Percentiles rank a stretch among this genome's conserved stretches.
Conservation (phyloP, 192 early-diverging fungal species). For the Umbelopsis sp. region DNA sequence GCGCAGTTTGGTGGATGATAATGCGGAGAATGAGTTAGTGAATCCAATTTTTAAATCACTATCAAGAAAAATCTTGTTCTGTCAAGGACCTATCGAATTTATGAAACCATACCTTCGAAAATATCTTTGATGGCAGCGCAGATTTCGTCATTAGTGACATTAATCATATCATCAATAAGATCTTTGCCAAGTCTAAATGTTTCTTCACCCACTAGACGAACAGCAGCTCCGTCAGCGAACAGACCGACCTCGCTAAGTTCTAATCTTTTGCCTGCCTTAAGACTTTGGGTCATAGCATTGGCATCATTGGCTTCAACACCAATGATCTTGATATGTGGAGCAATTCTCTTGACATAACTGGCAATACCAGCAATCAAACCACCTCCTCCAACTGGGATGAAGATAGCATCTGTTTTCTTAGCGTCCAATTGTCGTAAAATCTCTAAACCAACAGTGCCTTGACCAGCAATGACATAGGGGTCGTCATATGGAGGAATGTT, state of each 20-base stretch:
- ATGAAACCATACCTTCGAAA: slow-evolving; percentile 58
- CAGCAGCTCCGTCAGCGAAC: slow-evolving; percentile 98
- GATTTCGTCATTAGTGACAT: slow-evolving; percentile 94
- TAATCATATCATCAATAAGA: slow-evolving; percentile 89
- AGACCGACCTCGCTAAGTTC: slow-evolving; percentile 82
- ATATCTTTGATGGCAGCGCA: slow-evolving; percentile 92
- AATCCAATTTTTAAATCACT: background rate
- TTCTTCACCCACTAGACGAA: slow-evolving; percentile 88
- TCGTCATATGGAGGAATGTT: slow-evolving; percentile 99
- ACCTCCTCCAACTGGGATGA: slow-evolving; percentile 92
- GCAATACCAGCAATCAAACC: slow-evolving; percentile 93
- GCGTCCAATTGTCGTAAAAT: slow-evolving; percentile 67
- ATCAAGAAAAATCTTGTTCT: too few relatives aligned
- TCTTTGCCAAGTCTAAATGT: slow-evolving; percentile 78
- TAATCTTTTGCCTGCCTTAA: slow-evolving; percentile 67
- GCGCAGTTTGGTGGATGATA: slow-evolving; percentile 1
- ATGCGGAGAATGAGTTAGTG: background rate
- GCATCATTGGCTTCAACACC: slow-evolving; percentile 93
- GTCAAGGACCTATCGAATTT: background rate
- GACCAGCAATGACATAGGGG: slow-evolving; percentile 98
- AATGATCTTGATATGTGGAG: slow-evolving; percentile 86
- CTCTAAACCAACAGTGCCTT: slow-evolving; percentile 95
- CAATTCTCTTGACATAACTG: slow-evolving; percentile 90
- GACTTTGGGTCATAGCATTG: slow-evolving; percentile 83
- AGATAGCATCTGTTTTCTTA: slow-evolving; percentile 84